Evolutionary conservation across 2,329 filamentous ascomycete species (phyloP).

Genomic region (Chaetoscypha palmicola): DNA sequence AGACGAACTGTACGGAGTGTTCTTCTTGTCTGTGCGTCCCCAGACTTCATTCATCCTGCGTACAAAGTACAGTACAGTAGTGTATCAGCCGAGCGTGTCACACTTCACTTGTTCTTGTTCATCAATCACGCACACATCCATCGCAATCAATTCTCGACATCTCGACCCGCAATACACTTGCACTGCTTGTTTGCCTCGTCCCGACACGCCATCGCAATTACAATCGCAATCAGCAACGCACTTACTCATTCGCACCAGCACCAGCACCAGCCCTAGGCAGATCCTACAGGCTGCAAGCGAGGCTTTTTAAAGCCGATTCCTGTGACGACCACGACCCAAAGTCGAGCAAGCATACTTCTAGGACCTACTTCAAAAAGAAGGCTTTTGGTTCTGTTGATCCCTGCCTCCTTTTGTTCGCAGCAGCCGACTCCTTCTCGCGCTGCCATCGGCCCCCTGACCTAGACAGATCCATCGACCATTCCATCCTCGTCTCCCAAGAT

Average conservation of each 20-base stretch:
- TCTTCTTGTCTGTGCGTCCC: slow-evolving; percentile 14
- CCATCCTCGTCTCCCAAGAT: background rate
- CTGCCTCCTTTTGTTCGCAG: background rate
- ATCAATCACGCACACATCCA: background rate
- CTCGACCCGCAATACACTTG: background rate
- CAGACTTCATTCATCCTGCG: slow-evolving; percentile 8
- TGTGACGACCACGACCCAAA: background rate
- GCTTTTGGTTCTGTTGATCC: too few species aligned
- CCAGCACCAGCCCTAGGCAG: slow-evolving; percentile 13
- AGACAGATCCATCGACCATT: too few species aligned
- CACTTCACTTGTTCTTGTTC: background rate
- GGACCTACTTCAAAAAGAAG: too few species aligned
- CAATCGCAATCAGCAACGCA: too few species aligned
- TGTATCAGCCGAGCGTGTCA: slow-evolving; percentile 7
- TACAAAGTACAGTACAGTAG: too few species aligned
- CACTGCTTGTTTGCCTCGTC: background rate
- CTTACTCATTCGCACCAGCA: too few species aligned
- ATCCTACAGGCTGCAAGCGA: slow-evolving; percentile 19
- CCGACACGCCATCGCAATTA: too few species aligned
- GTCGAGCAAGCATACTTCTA: too few species aligned
- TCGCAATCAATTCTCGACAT: background rate
- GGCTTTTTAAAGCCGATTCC: slow-evolving; percentile 9
- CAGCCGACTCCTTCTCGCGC: too few species aligned
- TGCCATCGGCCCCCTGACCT: too few species aligned
- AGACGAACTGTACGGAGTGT: slow-evolving; percentile 7